phyloP scores from a whole-genome alignment of 345 rosid genomes.

The Moringa oleifera region DNA sequence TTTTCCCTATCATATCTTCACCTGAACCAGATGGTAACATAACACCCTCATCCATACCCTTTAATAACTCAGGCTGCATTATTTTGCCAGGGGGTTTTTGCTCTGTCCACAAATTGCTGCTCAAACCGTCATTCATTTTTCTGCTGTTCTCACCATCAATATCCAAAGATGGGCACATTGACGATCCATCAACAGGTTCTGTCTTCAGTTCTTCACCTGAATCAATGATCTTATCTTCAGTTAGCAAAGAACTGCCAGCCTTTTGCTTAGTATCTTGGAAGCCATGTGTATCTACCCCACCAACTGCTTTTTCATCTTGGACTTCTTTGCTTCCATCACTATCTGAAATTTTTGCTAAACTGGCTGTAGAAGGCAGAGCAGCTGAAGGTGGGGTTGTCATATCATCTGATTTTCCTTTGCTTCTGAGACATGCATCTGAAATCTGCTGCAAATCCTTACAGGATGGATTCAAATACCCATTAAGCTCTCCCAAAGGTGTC shows the following conservation, averaged over 20 bases:
- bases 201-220: constrained; percentile 20
- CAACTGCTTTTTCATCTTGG: constrained; percentile 24
- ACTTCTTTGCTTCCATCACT: constrained; percentile 23
- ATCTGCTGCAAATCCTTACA: constrained; percentile 28
- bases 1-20: constrained; percentile 18
- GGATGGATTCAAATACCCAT: constrained; percentile 25
- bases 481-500: constrained; percentile 25
- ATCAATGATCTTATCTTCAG: constrained; percentile 28
- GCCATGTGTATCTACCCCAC: constrained; percentile 23
- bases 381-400: constrained; percentile 9
- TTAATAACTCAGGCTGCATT: constrained; percentile 21
- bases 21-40: constrained; percentile 16
- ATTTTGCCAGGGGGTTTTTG: constrained; percentile 21
- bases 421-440: constrained; percentile 36
- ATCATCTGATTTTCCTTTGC: constrained; percentile 35
- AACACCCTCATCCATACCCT: too few relatives aligned
- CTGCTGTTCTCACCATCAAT: constrained; percentile 18
- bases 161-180: constrained; percentile 10
- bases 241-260: constrained; percentile 13
- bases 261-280: constrained; percentile 25
- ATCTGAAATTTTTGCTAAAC: constrained; percentile 19
- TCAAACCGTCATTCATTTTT: too few relatives aligned
- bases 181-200: constrained; percentile 26
- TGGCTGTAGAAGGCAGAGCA: constrained; percentile 13
- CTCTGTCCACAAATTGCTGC: too few relatives aligned